Evolutionary conservation across 2,329 filamentous ascomycete genomes (phyloP).

Genomic region (Dactylellina sp.): DNA sequence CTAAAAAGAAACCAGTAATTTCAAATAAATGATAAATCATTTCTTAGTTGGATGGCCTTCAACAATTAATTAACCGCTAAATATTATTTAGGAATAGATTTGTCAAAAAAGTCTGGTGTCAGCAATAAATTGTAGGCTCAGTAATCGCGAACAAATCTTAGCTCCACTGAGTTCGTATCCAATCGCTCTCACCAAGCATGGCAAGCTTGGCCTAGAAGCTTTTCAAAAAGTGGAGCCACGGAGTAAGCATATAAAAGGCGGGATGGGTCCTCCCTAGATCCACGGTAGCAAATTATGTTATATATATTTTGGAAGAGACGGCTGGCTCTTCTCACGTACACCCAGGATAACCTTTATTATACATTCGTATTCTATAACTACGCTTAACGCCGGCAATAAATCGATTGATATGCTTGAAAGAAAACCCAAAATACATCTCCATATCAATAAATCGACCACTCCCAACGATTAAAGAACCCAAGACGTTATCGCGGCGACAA

Average conservation of each 20-base stretch:
- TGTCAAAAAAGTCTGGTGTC: constrained; percentile 28
- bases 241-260: neutral
- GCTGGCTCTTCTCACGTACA: neutral
- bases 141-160: constrained; percentile 17
- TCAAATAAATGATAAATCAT: too few species aligned
- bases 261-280: neutral
- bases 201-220: neutral
- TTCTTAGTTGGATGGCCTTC: too few species aligned
- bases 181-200: neutral
- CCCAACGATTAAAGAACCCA: constrained; percentile 34
- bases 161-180: neutral
- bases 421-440: neutral
- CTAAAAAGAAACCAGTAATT: too few species aligned
- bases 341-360: neutral
- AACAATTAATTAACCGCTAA: too few species aligned
- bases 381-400: constrained; percentile 7
- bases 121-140: constrained; percentile 35
- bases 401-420: neutral
- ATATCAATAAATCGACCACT: neutral
- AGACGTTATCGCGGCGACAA: constrained; percentile 12
- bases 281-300: neutral
- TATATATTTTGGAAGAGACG: neutral
- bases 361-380: neutral
- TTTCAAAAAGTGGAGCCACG: neutral
- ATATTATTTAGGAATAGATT: neutral